These are phyloP conservation scores for Lecanoromycetidae sp. DNA, from an alignment of 2,329 filamentous ascomycete genomes.

Conservation along the genomic window DNA sequence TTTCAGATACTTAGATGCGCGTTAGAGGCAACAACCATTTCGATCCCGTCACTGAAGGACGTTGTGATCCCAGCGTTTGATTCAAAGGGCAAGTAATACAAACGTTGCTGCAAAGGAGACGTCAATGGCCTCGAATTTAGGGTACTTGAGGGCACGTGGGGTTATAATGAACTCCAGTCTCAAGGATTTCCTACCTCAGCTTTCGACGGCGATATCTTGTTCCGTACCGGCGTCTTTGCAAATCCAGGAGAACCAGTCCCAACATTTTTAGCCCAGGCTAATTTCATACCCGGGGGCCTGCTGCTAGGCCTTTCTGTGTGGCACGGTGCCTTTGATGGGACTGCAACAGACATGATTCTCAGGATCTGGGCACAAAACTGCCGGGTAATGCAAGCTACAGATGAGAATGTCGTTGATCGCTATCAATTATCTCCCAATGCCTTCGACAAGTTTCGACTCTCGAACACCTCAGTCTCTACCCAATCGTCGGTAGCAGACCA, in stretches of 20 bases:
- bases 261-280: background rate
- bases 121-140: background rate
- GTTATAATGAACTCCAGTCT: background rate
- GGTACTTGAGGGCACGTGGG: background rate
- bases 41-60: background rate
- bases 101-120: background rate
- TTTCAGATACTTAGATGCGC: background rate
- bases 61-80: background rate
- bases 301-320: background rate
- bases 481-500: background rate
- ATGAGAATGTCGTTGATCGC: background rate
- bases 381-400: background rate
- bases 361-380: background rate
- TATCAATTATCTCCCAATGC: background rate
- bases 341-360: background rate
- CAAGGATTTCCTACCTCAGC: background rate
- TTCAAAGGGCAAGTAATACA: background rate
- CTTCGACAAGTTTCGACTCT: background rate
- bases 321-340: background rate
- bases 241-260: background rate
- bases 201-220: background rate
- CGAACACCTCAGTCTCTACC: background rate
- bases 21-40: background rate
- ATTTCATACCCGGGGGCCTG: background rate
- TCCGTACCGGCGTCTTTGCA: background rate